Conservation (phyloP, 2,329 filamentous ascomycete genomes). For the Xylaria polymorpha region DNA sequence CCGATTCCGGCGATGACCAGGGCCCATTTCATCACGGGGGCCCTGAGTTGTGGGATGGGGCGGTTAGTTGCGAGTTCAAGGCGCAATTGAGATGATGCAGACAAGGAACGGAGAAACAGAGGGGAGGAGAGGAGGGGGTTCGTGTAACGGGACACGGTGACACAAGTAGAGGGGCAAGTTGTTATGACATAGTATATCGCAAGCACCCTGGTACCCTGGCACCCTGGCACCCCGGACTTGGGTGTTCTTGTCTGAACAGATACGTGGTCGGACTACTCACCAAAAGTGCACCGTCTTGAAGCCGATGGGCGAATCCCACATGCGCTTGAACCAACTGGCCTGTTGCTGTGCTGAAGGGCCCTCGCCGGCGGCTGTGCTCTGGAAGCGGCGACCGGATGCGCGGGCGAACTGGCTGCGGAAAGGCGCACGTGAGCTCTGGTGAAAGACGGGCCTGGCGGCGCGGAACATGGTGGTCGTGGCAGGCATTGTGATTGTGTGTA, state of each 20-base stretch:
- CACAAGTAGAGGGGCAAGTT: neutral
- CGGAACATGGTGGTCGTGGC: constrained; percentile 63
- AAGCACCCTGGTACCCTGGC: neutral
- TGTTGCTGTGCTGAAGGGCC: constrained; percentile 55
- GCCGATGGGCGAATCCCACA: constrained; percentile 85
- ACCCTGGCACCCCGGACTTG: neutral
- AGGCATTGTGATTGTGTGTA: constrained; percentile 54
- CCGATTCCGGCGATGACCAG: constrained; percentile 92
- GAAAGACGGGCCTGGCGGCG: constrained; percentile 66
- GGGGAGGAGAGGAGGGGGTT: neutral
- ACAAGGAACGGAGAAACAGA: neutral
- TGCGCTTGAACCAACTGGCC: constrained; percentile 74
- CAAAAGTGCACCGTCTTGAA: constrained; percentile 98
- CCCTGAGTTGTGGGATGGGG: constrained; percentile 64
- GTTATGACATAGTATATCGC: neutral
- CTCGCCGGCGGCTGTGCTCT: constrained; percentile 68
- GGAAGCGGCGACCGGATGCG: constrained; percentile 71
- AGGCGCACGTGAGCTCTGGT: constrained; percentile 64
- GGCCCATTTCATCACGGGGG: constrained; percentile 97
- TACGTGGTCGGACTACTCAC: constrained; percentile 60
- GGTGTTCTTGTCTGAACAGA: neutral
- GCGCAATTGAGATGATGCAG: neutral
- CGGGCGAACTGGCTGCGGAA: constrained; percentile 58
- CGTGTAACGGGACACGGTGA: neutral
- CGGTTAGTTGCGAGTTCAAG: neutral